Conservation (phyloP, 768 basidiomycete genomes). For the Rhodotorula toruloides region DNA sequence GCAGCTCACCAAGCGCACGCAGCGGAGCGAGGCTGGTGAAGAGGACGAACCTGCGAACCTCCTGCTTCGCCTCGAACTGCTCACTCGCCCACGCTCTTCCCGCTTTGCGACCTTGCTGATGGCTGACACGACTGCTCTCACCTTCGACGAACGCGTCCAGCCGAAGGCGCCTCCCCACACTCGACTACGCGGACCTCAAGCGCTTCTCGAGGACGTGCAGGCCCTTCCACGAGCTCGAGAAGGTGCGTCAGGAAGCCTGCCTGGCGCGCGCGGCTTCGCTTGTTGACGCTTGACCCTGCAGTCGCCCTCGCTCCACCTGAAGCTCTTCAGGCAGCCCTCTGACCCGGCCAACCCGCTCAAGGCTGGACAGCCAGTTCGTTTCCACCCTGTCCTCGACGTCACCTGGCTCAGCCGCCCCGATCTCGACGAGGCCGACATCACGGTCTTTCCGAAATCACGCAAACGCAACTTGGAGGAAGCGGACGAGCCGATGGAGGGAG, state of each 20-base stretch:
- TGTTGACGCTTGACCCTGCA: no score
- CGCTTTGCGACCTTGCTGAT: no score
- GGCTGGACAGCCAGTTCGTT: neutral
- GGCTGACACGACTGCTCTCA: no score
- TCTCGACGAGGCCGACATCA: neutral
- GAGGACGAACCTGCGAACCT: no score
- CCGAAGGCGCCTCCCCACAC: neutral
- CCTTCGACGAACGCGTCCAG: no score
- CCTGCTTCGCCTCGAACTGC: no score
- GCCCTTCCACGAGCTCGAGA: neutral
- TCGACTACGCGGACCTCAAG: slow-evolving; percentile 8
- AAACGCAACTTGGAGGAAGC: neutral
- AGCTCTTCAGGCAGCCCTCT: neutral
- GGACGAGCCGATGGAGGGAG: no score
- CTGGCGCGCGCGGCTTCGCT: neutral
- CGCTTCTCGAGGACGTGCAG: slow-evolving; percentile 15
- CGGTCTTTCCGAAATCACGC: neutral
- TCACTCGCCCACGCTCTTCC: no score
- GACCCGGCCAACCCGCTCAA: neutral
- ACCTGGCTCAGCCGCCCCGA: neutral
- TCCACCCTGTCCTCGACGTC: slow-evolving; percentile 4
- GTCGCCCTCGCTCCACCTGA: neutral
- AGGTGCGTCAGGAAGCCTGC: slow-evolving; percentile 1
- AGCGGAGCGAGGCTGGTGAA: no score
- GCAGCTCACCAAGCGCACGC: no score